phyloP scores from a whole-genome alignment of 176 grass and related monocot species.

The Ensete ventricosum region DNA sequence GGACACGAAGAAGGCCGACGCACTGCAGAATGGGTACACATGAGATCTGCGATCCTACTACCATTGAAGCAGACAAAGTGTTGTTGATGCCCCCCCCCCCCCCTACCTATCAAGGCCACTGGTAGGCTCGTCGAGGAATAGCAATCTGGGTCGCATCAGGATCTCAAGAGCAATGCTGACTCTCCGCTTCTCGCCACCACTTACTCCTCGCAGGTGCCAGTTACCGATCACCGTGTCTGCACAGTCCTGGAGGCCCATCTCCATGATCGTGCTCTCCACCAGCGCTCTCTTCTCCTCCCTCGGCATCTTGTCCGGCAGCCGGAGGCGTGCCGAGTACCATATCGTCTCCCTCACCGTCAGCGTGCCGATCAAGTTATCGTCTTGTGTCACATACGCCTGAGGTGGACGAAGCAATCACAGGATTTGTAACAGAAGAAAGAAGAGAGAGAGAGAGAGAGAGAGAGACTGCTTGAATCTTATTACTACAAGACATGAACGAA shows the following conservation, averaged over 20 bases:
- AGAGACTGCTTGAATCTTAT: not conserved
- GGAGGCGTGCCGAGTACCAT: conserved; percentile 71
- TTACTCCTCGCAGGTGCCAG: conserved; percentile 88
- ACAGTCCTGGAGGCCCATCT: conserved; percentile 99
- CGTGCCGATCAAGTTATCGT: conserved; percentile 91
- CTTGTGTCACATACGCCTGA: conserved; percentile 90
- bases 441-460: too few species aligned
- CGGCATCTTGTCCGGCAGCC: conserved; percentile 83
- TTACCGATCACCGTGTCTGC: conserved; percentile 86
- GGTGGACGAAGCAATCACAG: not conserved
- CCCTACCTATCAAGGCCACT: conserved; percentile 82
- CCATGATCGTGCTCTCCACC: conserved; percentile 83
- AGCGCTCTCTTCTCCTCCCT: conserved; percentile 70
- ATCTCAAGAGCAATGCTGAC: conserved; percentile 97
- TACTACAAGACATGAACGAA: too few species aligned
- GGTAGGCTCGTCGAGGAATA: conserved; percentile 93
- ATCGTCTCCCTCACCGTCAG: conserved; percentile 90
- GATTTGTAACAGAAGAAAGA: too few species aligned
- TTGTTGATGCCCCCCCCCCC: too few species aligned
- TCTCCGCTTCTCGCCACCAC: conserved; percentile 90
- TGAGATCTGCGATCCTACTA: not conserved
- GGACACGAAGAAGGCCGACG: conserved; percentile 93
- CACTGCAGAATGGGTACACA: conserved; percentile 30
- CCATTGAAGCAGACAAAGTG: too few species aligned
- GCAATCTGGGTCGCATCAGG: conserved; percentile 83